Conservation (phyloP, 1,284 basidiomycete species). For the Cystodermella granulosa region DNA sequence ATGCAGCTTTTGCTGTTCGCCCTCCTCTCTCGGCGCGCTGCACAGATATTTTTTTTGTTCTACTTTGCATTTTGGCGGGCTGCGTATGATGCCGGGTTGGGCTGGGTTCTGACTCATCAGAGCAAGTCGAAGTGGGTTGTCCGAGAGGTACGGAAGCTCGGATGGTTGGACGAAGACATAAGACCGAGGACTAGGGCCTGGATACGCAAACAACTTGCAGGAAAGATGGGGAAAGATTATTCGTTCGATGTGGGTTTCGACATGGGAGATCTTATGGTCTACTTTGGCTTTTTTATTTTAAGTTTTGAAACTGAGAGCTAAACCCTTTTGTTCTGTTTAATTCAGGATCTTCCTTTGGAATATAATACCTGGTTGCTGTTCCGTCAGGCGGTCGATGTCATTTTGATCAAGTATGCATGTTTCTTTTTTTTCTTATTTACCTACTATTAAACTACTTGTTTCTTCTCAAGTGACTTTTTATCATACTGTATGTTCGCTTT, state of each 20-base stretch:
- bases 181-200: conserved; percentile 66
- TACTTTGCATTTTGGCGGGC: conserved; percentile 93
- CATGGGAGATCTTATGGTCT: too few relatives aligned
- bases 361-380: conserved; percentile 92
- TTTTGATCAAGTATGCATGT: conserved; percentile 84
- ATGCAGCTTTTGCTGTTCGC: conserved; percentile 78
- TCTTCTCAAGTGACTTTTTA: conserved; percentile 72
- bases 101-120: conserved; percentile 90
- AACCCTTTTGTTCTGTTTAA: conserved; percentile 6
- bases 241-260: conserved; percentile 71
- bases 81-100: conserved; percentile 89
- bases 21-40: conserved; percentile 51
- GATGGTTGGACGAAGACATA: conserved; percentile 80
- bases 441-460: conserved; percentile 1
- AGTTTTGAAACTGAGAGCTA: neutral
- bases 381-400: conserved; percentile 89
- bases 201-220: conserved; percentile 81
- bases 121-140: conserved; percentile 94
- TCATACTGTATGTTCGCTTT: conserved; percentile 96
- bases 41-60: conserved; percentile 68
- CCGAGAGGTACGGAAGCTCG: conserved; percentile 67
- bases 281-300: neutral
- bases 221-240: conserved; percentile 94
- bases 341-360: conserved; percentile 70
- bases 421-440: neutral